Percentiles rank a stretch among this genome's conserved stretches.
Evolutionary conservation across 805 yeast genomes (phyloP).

Genomic region (Metschnikowia chrysomelidarum): DNA sequence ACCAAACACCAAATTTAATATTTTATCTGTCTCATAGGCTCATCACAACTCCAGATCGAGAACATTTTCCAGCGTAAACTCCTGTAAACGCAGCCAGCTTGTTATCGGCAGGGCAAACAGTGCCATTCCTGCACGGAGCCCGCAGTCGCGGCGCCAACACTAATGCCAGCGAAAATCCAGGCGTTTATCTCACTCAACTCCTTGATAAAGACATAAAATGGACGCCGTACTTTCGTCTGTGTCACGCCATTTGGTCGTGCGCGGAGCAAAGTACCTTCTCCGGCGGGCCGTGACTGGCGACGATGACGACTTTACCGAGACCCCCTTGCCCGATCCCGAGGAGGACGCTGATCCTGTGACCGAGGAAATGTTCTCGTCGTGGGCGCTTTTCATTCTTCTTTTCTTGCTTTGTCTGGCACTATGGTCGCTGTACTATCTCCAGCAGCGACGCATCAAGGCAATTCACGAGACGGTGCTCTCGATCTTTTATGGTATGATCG

Average conservation of each 20-base stretch:
- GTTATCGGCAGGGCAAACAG: no score
- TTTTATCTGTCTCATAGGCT: no score
- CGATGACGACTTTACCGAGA: conserved; percentile 35
- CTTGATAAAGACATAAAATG: no score
- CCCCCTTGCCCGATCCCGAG: conserved; percentile 51
- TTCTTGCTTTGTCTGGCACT: conserved; percentile 80
- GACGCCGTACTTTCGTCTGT: conserved; percentile 10
- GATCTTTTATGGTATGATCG: conserved; percentile 94
- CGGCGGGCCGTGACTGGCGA: conserved; percentile 32
- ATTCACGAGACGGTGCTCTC: conserved; percentile 97
- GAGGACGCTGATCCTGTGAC: conserved; percentile 77
- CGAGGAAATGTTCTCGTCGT: conserved; percentile 93
- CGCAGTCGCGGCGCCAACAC: no score
- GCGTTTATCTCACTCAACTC: no score
- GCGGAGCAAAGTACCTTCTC: conserved; percentile 18
- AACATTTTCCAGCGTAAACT: no score
- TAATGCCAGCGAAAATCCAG: no score
- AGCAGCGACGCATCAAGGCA: conserved; percentile 87
- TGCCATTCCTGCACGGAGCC: no score
- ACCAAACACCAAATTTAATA: no score
- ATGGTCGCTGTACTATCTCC: conserved; percentile 93
- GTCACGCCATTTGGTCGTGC: conserved; percentile 10
- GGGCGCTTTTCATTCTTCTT: conserved; percentile 91
- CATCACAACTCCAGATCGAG: no score
- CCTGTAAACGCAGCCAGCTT: no score